Evolutionary conservation across 2,329 filamentous ascomycete genomes (phyloP), one percentile per base, ranked within the genome.

Genomic region (Xylariomycetidae sp.): DNA sequence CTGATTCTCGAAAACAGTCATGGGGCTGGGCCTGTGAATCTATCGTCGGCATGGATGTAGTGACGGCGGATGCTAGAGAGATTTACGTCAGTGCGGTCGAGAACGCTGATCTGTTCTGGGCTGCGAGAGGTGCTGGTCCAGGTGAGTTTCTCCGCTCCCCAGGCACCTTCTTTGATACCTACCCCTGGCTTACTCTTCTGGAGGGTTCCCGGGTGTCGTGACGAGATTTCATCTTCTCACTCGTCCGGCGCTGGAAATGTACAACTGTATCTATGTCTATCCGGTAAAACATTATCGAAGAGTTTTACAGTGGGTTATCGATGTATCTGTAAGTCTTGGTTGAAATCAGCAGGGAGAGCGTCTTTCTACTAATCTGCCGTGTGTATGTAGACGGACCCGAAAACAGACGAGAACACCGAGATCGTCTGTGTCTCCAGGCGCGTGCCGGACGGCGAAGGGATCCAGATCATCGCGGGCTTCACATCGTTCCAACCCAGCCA

Each of bases 11-110:
- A 12, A 13, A 3, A 9, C 32, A 70, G 67, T 70, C 68, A 40
- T 75, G 70, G 71, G 72, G 72, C 0, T 74, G 69, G 66, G 69
- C 69, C 1, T 75, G 71, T 34, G 65, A 73, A 43, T 50, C 53
- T 11, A 54, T 74, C 2, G 33, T 59, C 3, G 66, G 55, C 2
- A 42, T 73, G 8, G 69, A 73, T 35, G 66, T 70, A 2, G 66
- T 73, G 2, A 68, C 66, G 1, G 67, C 68, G 1, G 51, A 65
- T 6, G 69, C 60, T 1, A 47, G 58, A 34, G 43, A 54, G 37
- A 38, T 65, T 12, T 54, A 58, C 36, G 62, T 58, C 39, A 55
- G 57, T 33, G 43, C 48, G 13, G 41, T 49, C 6, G 50, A 68
- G 36, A 67, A 72, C 36, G 34, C 40, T 4, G 69, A 73, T 25